Conservation (phyloP, 352 stramenopile genomes). For the Phytophthora fragariae region DNA sequence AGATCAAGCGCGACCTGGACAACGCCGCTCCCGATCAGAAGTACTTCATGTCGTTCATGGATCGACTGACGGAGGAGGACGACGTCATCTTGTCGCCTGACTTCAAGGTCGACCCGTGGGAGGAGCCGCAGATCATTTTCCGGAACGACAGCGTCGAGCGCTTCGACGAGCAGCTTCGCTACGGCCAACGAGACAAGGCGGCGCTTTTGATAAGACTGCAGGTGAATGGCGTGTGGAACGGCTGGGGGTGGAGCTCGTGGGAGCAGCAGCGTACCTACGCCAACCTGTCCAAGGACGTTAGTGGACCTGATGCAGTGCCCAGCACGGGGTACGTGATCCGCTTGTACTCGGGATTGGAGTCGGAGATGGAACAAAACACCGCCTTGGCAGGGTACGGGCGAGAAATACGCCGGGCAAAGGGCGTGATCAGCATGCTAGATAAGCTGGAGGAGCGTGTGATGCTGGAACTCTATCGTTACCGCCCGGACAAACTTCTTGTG, state of each 20-base stretch:
- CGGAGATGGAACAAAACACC: slow-evolving; percentile 38
- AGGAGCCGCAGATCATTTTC: slow-evolving; percentile 69
- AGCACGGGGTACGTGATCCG: slow-evolving; percentile 58
- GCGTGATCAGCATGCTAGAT: slow-evolving; percentile 47
- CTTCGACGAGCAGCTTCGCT: slow-evolving; percentile 64
- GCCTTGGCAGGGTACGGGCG: slow-evolving; percentile 42
- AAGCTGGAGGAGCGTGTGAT: slow-evolving; percentile 55
- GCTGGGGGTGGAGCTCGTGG: slow-evolving; percentile 60
- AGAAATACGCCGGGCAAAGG: slow-evolving; percentile 60
- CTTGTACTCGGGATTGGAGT: slow-evolving; percentile 50
- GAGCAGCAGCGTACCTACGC: slow-evolving; percentile 46
- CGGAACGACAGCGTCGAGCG: slow-evolving; percentile 51
- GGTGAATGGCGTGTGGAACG: slow-evolving; percentile 50
- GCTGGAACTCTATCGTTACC: slow-evolving; percentile 41
- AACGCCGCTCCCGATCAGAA: slow-evolving; percentile 37
- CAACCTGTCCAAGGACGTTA: slow-evolving; percentile 51
- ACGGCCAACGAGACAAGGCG: slow-evolving; percentile 60
- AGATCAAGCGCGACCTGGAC: slow-evolving; percentile 46
- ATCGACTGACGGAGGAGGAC: slow-evolving; percentile 55
- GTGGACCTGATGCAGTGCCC: slow-evolving; percentile 28
- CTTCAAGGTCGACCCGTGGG: slow-evolving; percentile 51
- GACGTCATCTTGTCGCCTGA: slow-evolving; percentile 46
- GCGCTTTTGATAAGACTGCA: slow-evolving; percentile 53
- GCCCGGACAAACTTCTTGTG: slow-evolving; percentile 32
- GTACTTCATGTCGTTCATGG: slow-evolving; percentile 66